Conservation (phyloP, 495 filamentous ascomycete species). For the Filosporella fistucella region DNA sequence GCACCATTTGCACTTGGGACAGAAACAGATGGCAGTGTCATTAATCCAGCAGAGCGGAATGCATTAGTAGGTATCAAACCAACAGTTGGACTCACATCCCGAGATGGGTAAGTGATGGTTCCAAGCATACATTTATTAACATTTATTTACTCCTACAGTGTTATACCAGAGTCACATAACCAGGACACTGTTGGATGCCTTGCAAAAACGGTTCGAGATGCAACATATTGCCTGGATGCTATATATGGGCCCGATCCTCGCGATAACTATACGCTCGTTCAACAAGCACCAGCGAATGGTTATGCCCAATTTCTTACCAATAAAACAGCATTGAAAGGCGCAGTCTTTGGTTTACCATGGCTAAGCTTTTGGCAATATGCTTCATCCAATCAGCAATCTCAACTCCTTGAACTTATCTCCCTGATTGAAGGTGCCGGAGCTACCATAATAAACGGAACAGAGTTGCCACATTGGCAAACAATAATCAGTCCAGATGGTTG, state of each 20-base stretch:
- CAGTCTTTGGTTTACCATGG: constrained; percentile 69
- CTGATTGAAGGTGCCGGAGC: constrained; percentile 58
- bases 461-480: constrained; percentile 55
- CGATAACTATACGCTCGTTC: constrained; percentile 57
- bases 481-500: constrained; percentile 60
- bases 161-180: constrained; percentile 61
- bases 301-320: constrained; percentile 51
- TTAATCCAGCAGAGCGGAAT: constrained; percentile 66
- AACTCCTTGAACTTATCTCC: constrained; percentile 46
- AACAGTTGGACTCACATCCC: constrained; percentile 59
- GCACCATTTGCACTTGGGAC: constrained; percentile 64
- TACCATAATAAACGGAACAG: constrained; percentile 64
- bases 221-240: constrained; percentile 58
- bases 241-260: constrained; percentile 55
- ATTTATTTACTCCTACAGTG: constrained; percentile 26
- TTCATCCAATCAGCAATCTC: constrained; percentile 43
- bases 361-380: constrained; percentile 59
- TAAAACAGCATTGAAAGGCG: constrained; percentile 50
- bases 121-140: neutral
- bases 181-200: constrained; percentile 67
- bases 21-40: constrained; percentile 71
- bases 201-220: constrained; percentile 61
- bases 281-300: constrained; percentile 47
- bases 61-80: constrained; percentile 65
- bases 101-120: constrained; percentile 41